A percentile compares a stretch with the other conserved stretches of the same genome.
These are phyloP conservation scores for Alternaria brassicae DNA, from an alignment of 2,329 filamentous ascomycete genomes.

Conservation along the genomic window DNA sequence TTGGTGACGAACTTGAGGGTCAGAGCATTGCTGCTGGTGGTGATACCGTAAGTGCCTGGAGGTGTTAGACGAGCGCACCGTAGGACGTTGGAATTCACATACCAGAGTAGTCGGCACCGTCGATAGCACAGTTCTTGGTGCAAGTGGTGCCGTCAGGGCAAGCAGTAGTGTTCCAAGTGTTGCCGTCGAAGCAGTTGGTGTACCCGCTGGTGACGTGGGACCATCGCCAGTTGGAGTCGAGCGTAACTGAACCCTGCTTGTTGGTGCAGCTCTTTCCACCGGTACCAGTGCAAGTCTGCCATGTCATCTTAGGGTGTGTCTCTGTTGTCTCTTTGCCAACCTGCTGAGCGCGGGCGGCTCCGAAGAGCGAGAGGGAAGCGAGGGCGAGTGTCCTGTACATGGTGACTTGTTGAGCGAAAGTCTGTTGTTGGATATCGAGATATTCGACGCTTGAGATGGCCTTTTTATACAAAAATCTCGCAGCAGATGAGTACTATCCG, in stretches of 20 bases:
- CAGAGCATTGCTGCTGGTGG: conserved; percentile 60
- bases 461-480: conserved; percentile 38
- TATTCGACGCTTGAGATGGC: conserved; percentile 10
- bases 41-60: conserved; percentile 57
- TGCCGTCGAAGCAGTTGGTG: conserved; percentile 59
- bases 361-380: conserved; percentile 51
- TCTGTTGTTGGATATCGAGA: conserved; percentile 37
- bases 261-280: conserved; percentile 50
- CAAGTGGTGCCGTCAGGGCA: conserved; percentile 51
- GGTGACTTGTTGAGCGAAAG: conserved; percentile 38
- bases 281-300: conserved; percentile 51
- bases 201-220: conserved; percentile 54
- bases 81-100: conserved; percentile 9
- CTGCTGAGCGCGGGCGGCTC: conserved; percentile 52
- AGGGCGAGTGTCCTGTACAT: conserved; percentile 52
- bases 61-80: background rate
- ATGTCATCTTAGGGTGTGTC: conserved; percentile 52
- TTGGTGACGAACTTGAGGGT: conserved; percentile 66
- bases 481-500: conserved; percentile 11
- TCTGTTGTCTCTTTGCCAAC: conserved; percentile 51
- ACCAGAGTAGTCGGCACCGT: conserved; percentile 53
- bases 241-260: conserved; percentile 48
- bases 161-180: conserved; percentile 52
- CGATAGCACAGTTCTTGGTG: conserved; percentile 52
- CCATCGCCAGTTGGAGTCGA: conserved; percentile 61